Evolutionary conservation across 441 rosid species (phyloP), one percentile per base, ranked within the genome.

Genomic region (Jatropha podagrica): DNA sequence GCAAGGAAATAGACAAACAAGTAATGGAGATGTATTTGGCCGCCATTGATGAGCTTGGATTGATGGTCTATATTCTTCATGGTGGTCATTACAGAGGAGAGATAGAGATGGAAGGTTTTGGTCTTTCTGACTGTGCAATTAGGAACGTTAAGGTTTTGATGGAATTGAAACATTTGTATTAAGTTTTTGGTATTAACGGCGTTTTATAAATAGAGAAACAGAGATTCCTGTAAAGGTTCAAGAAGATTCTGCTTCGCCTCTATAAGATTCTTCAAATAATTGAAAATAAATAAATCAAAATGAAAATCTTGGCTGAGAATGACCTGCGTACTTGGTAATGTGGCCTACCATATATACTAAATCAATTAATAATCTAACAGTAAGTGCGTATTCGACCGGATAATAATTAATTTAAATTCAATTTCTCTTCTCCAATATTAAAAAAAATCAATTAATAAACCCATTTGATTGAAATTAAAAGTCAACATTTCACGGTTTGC

Each of bases 1-100:
- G 88, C 68, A 49, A 90, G 26, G 26, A 84, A 68, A 80, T 69
- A 82, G 20, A 84, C 81, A 69, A 94, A 71, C 67, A 87, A 74
- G 66, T 40, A 65, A 1, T 81, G 88, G 42, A 82, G 79, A 59
- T 82, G 78, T 56, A 66, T 48, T 14, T 71, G 85, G 63, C n/a
- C 1, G 7, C 40, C 46, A 42, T 75, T 65, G 52, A 61, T 26
- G 54, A 74, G 76, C 32, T 72, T 58, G 51, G 42, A 76, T 18
- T 63, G 74, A 15, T 61, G 37, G 10, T 73, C 54, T 4, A 56
- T 55, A 8, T 72, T 76, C 79, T 78, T 79, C 81, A 80, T 67
- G 67, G 72, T 23, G 59, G 23, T 17, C 4, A 1, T 17, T 48
- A 14, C 0, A 4, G 12, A 14, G n/a, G 8, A 56, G 8, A 18